Conservation (phyloP, 495 filamentous ascomycete genomes). For the Tuber magnatum region DNA sequence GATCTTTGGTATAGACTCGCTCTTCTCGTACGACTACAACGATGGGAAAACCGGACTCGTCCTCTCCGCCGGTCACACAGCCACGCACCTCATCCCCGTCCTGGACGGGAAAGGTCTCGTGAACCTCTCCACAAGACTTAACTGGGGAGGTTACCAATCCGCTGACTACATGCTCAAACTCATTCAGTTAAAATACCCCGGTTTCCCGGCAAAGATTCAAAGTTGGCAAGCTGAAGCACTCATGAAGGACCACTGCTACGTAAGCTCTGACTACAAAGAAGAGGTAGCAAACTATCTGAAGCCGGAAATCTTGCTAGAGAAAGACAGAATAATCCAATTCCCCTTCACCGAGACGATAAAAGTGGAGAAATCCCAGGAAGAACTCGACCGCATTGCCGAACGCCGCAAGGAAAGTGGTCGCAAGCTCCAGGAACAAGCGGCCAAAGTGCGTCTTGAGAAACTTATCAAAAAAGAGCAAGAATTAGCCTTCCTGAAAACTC, state of each 20-base stretch:
- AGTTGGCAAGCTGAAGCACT: slow-evolving; percentile 78
- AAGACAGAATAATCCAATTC: slow-evolving; percentile 82
- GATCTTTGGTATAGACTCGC: slow-evolving; percentile 86
- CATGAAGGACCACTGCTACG: slow-evolving; percentile 81
- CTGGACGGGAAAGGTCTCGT: slow-evolving; percentile 75
- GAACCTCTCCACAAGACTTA: slow-evolving; percentile 74
- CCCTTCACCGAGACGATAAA: slow-evolving; percentile 87
- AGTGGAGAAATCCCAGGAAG: slow-evolving; percentile 83
- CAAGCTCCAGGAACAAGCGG: slow-evolving; percentile 87
- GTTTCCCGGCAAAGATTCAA: slow-evolving; percentile 74
- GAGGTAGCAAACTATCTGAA: slow-evolving; percentile 71
- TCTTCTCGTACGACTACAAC: slow-evolving; percentile 92
- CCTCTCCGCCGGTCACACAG: slow-evolving; percentile 81
- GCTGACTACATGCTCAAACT: slow-evolving; percentile 87
- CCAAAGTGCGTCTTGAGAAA: slow-evolving; percentile 91
- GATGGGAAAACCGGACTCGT: slow-evolving; percentile 80
- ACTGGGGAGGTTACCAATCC: slow-evolving; percentile 86
- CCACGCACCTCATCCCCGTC: slow-evolving; percentile 94
- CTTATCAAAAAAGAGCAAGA: slow-evolving; percentile 93
- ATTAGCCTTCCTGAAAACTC: slow-evolving; percentile 80
- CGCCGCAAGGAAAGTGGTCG: slow-evolving; percentile 87
- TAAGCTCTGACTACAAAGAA: slow-evolving; percentile 70
- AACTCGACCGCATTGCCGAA: slow-evolving; percentile 79
- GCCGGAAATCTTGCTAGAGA: slow-evolving; percentile 79
- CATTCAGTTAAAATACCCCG: slow-evolving; percentile 83